phyloP scores from a whole-genome alignment of 768 basidiomycete species.

The Mycena filopes region DNA sequence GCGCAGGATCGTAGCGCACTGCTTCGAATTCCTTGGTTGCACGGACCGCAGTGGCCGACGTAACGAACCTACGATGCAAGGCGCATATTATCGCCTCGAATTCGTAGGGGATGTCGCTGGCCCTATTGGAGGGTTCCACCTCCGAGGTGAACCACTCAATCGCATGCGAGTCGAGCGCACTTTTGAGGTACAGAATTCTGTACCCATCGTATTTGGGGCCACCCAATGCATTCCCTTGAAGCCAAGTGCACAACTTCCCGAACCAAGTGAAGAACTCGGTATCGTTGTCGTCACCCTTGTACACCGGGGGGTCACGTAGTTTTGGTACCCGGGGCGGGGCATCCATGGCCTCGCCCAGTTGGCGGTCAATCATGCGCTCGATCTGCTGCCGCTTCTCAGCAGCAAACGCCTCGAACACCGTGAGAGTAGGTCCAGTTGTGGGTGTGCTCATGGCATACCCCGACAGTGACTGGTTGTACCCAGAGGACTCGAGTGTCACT shows the following conservation, averaged over 20 bases:
- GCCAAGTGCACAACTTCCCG: background rate
- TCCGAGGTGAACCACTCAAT: background rate
- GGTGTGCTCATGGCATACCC: background rate
- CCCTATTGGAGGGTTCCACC: background rate
- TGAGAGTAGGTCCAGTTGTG: background rate
- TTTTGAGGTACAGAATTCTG: background rate
- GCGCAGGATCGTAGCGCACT: background rate
- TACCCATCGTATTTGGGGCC: no score
- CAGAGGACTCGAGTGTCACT: background rate
- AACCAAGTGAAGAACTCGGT: background rate
- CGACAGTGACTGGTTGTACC: background rate
- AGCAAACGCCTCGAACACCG: background rate
- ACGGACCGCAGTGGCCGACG: no score
- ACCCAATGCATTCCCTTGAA: background rate
- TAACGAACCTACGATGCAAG: no score
- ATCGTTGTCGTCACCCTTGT: constrained; percentile 1
- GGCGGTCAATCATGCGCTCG: background rate
- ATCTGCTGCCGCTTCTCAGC: background rate
- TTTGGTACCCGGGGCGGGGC: background rate
- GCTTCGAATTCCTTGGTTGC: no score
- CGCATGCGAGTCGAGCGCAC: background rate
- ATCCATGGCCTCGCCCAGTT: background rate
- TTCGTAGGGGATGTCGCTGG: no score
- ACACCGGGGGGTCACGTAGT: background rate
- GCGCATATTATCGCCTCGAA: no score